A percentile compares a stretch with the other conserved stretches of the same genome.
Evolutionary conservation across 208 protist species (phyloP).

Genomic region (Porcisia hertigi): DNA sequence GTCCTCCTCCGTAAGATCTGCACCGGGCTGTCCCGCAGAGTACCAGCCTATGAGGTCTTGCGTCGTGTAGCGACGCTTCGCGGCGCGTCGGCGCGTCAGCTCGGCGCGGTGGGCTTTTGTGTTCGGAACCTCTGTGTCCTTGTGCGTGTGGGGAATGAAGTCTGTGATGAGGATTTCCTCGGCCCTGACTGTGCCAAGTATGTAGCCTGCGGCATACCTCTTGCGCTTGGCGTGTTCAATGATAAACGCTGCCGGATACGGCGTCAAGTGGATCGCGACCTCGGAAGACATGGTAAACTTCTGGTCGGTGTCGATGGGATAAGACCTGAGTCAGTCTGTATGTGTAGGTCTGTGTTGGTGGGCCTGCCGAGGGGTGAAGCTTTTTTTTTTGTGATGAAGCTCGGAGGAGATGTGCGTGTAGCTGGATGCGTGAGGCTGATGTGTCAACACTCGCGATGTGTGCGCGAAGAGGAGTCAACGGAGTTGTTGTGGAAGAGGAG

Average conservation of each 20-base stretch:
- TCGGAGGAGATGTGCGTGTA: not conserved
- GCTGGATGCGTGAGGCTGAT: not conserved
- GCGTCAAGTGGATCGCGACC: slow-evolving; percentile 41
- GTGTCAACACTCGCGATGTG: not conserved
- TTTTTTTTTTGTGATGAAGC: not conserved
- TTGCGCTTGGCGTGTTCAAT: slow-evolving; percentile 85
- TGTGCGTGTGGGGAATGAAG: slow-evolving; percentile 74
- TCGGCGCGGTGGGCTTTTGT: slow-evolving; percentile 39
- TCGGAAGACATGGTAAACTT: slow-evolving; percentile 13
- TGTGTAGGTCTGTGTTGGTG: not conserved
- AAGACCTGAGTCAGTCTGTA: not conserved
- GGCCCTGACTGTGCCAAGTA: slow-evolving; percentile 53
- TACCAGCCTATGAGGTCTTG: slow-evolving; percentile 80
- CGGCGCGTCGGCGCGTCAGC: slow-evolving; percentile 35
- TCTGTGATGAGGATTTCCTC: slow-evolving; percentile 63
- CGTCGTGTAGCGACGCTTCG: slow-evolving; percentile 57
- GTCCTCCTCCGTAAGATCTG: slow-evolving; percentile 27
- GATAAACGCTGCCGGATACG: slow-evolving; percentile 79
- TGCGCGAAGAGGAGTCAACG: not conserved
- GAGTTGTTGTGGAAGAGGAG: not conserved
- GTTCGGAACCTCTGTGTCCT: slow-evolving; percentile 23
- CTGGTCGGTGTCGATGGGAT: not conserved
- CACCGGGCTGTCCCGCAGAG: slow-evolving; percentile 40
- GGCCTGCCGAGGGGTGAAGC: not conserved
- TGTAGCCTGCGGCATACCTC: slow-evolving; percentile 56